phyloP scores from a whole-genome alignment of 2,329 filamentous ascomycete species.

The Dryadomyces quercivorus region DNA sequence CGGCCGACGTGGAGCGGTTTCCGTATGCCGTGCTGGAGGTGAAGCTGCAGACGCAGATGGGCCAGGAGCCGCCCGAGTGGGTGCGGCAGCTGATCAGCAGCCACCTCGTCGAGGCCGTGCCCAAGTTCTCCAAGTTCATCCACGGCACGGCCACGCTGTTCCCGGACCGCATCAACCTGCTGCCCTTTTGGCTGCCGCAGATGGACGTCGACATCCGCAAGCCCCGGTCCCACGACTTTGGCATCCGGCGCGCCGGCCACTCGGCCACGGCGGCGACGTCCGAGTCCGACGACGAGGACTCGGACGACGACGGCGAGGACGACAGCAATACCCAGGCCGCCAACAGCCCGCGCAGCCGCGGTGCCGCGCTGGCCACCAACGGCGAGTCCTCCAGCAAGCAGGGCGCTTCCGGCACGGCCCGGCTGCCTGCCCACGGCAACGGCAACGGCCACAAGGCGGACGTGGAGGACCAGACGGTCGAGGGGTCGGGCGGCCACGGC shows the following conservation, averaged over 20 bases:
- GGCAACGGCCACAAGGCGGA: slow-evolving; percentile 31
- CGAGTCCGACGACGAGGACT: slow-evolving; percentile 52
- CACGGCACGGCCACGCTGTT: slow-evolving; percentile 85
- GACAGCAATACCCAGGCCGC: slow-evolving; percentile 35
- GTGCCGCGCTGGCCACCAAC: neutral
- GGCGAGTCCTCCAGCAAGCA: slow-evolving; percentile 8
- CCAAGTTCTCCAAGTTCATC: slow-evolving; percentile 99
- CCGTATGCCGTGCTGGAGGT: slow-evolving; percentile 95
- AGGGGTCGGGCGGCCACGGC: slow-evolving; percentile 19
- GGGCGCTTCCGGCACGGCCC: slow-evolving; percentile 16
- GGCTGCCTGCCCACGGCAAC: neutral
- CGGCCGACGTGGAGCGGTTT: slow-evolving; percentile 79
- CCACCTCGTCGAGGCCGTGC: slow-evolving; percentile 95
- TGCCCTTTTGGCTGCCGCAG: slow-evolving; percentile 96
- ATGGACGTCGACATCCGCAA: slow-evolving; percentile 98
- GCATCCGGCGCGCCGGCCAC: slow-evolving; percentile 70
- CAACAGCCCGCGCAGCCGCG: slow-evolving; percentile 20
- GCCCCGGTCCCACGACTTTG: slow-evolving; percentile 76
- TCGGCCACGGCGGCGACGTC: slow-evolving; percentile 68
- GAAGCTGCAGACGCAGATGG: slow-evolving; percentile 91
- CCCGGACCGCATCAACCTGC: slow-evolving; percentile 71
- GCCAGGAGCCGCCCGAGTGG: slow-evolving; percentile 93
- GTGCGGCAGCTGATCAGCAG: slow-evolving; percentile 86
- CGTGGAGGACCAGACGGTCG: slow-evolving; percentile 71
- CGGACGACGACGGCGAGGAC: slow-evolving; percentile 51